Conservation (phyloP, 768 basidiomycete genomes). For the Lyophyllum semitale region DNA sequence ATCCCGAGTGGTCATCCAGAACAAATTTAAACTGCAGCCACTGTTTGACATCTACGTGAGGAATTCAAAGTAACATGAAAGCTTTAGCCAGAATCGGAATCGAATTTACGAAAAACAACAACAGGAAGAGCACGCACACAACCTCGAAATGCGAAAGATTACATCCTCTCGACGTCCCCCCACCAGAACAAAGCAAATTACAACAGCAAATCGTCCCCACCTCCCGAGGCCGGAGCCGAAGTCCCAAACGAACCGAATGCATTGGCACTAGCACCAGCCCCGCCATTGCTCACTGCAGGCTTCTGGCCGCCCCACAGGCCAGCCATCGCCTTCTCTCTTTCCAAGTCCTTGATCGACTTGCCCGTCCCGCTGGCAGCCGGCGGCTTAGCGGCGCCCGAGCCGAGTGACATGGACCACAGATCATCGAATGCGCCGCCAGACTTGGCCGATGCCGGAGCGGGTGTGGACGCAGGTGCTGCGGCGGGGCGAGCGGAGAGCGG, state of each 20-base stretch:
- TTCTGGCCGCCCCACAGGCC: slow-evolving; percentile 71
- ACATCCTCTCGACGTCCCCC: not conserved
- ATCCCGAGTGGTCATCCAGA: too few relatives aligned
- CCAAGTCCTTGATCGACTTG: slow-evolving; percentile 88
- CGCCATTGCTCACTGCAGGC: slow-evolving; percentile 6
- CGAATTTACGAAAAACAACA: not conserved
- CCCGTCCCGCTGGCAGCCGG: slow-evolving; percentile 27
- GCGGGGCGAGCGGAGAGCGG: slow-evolving; percentile 33
- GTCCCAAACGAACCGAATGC: slow-evolving; percentile 37
- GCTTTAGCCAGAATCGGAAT: not conserved
- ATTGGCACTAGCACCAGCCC: not conserved
- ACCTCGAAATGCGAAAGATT: not conserved
- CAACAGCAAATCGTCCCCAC: slow-evolving; percentile 45
- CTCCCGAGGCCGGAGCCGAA: slow-evolving; percentile 20
- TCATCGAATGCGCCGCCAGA: slow-evolving; percentile 75
- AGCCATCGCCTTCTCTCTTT: slow-evolving; percentile 82
- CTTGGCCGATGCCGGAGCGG: slow-evolving; percentile 33
- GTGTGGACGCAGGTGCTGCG: slow-evolving; percentile 16
- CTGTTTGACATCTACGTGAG: too few relatives aligned
- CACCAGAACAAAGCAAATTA: slow-evolving; percentile 16
- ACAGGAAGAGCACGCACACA: not conserved
- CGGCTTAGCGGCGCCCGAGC: slow-evolving; percentile 43
- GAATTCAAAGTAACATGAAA: not conserved
- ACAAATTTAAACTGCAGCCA: too few relatives aligned
- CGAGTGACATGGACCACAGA: slow-evolving; percentile 83